phyloP scores from a whole-genome alignment of 78 protist genomes.

The Fonticula alba region DNA sequence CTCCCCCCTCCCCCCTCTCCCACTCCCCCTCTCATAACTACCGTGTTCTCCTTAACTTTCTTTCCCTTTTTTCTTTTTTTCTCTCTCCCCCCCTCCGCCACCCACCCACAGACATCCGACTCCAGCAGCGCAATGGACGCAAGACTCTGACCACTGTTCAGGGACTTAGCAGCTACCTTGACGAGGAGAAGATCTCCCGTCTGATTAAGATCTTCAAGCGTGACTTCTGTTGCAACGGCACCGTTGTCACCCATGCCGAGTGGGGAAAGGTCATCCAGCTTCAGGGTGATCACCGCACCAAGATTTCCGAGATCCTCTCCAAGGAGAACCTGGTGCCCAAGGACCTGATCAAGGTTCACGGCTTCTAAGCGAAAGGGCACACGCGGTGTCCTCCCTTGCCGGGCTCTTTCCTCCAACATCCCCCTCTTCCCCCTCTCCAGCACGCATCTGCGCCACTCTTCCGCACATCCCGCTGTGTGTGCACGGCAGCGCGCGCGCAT shows the following conservation, averaged over 20 bases:
- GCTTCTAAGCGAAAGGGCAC: no score
- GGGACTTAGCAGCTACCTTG: conserved; percentile 12
- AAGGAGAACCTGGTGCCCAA: conserved; percentile 8
- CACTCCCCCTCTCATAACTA: no score
- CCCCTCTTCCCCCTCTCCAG: no score
- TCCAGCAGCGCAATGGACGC: conserved; percentile 50
- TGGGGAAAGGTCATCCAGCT: conserved; percentile 30
- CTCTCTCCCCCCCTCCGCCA: no score
- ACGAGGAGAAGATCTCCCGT: neutral
- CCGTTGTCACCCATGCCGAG: conserved; percentile 22
- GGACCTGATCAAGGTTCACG: conserved; percentile 29
- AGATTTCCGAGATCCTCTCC: conserved; percentile 10
- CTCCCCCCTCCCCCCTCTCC: no score
- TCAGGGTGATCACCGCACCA: conserved; percentile 37
- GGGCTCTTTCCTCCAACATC: no score
- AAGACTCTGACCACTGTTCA: conserved; percentile 36
- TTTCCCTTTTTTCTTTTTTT: no score
- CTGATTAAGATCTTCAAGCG: conserved; percentile 16
- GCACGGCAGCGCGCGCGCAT: no score
- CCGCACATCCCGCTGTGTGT: no score
- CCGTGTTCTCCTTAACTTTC: no score
- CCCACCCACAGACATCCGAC: conserved; percentile 30
- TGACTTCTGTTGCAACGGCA: conserved; percentile 37
- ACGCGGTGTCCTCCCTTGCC: no score
- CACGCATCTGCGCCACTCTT: no score